Conservation (phyloP, 805 yeast species). For the Nematodospora valgi region DNA sequence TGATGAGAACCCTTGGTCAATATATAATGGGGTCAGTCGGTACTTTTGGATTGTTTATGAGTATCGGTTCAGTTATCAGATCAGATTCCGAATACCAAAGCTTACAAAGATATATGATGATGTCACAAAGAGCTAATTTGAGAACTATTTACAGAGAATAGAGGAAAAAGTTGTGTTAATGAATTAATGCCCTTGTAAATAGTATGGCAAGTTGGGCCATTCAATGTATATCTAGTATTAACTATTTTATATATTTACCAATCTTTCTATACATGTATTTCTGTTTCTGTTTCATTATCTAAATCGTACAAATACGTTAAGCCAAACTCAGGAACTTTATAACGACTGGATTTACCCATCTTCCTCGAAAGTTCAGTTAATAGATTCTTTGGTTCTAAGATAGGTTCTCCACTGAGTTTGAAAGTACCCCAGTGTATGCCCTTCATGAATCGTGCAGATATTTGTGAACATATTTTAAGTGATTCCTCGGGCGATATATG, state of each 20-base stretch:
- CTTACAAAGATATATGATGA: slow-evolving; percentile 27
- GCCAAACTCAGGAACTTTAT: slow-evolving; percentile 73
- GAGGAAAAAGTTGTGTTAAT: background rate
- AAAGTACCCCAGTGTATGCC: slow-evolving; percentile 99
- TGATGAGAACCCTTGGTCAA: slow-evolving; percentile 93
- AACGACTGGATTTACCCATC: slow-evolving; percentile 33
- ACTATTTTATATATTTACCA: slow-evolving; percentile 2
- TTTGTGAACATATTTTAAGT: slow-evolving; percentile 58
- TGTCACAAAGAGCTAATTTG: slow-evolving; percentile 25
- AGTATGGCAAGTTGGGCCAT: slow-evolving; percentile 1
- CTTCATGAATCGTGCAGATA: slow-evolving; percentile 58
- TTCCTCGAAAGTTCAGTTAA: slow-evolving; percentile 49
- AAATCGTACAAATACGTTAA: slow-evolving; percentile 56
- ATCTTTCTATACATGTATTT: slow-evolving; percentile 12
- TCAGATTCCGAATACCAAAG: slow-evolving; percentile 51
- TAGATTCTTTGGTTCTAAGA: slow-evolving; percentile 72
- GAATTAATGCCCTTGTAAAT: background rate
- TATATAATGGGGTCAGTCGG: slow-evolving; percentile 96
- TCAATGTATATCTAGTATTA: background rate
- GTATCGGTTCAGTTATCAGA: slow-evolving; percentile 89
- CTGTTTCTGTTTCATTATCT: slow-evolving; percentile 14
- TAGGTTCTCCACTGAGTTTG: slow-evolving; percentile 82
- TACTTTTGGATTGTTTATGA: slow-evolving; percentile 94
- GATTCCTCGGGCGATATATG: slow-evolving; percentile 85
- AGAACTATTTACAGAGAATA: slow-evolving; percentile 24